These are phyloP conservation scores for Collybia mongolica DNA, from an alignment of 768 basidiomycete genomes.

Conservation along the genomic window DNA sequence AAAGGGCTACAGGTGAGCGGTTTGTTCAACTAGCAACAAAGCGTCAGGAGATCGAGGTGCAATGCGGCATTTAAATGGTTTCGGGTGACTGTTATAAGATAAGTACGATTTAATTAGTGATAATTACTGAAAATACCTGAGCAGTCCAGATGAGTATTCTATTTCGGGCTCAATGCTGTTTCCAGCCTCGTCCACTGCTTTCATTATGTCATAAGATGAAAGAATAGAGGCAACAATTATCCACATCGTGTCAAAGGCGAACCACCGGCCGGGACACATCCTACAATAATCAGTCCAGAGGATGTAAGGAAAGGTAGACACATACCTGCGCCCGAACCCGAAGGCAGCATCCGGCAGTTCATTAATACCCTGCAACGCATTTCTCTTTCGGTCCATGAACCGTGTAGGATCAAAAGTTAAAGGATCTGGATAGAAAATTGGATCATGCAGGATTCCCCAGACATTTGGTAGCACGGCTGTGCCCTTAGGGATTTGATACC, in stretches of 20 bases:
- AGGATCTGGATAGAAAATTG: background rate
- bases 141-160: background rate
- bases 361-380: background rate
- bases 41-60: constrained; percentile 6
- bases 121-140: background rate
- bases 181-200: constrained; percentile 1
- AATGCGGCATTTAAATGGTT: constrained; percentile 11
- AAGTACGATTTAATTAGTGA: background rate
- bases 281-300: background rate
- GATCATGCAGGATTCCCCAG: constrained; percentile 10
- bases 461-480: constrained; percentile 15
- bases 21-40: background rate
- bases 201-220: constrained; percentile 1
- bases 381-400: background rate
- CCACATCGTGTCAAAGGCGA: constrained; percentile 1
- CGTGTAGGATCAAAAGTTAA: background rate
- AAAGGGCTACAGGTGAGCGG: background rate
- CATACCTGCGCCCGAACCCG: constrained; percentile 4
- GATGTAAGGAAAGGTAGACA: background rate
- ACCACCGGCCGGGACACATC: constrained; percentile 1
- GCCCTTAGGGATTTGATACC: constrained; percentile 15
- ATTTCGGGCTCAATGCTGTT: background rate
- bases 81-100: constrained; percentile 1
- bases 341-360: background rate
- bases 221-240: constrained; percentile 1